These are phyloP conservation scores for Penicillium mononematosum DNA, from an alignment of 495 filamentous ascomycete species.

Conservation along the genomic window DNA sequence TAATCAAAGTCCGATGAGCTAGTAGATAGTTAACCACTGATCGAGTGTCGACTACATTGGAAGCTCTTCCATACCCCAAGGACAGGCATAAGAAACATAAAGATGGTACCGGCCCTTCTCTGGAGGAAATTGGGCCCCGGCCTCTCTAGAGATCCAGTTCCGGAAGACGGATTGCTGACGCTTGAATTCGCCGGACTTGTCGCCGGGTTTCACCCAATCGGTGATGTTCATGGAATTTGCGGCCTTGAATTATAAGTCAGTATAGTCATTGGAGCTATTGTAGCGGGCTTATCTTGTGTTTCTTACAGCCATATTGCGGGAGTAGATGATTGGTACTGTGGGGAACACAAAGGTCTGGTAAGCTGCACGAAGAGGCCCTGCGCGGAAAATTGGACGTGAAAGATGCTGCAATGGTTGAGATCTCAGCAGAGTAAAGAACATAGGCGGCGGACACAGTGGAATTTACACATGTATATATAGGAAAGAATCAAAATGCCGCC, in stretches of 20 bases:
- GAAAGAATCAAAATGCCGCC: not conserved
- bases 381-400: constrained; percentile 18
- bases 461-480: constrained; percentile 12
- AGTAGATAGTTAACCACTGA: constrained; percentile 3
- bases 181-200: constrained; percentile 88
- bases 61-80: constrained; percentile 54
- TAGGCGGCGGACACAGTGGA: constrained; percentile 18
- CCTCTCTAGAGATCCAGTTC: constrained; percentile 64
- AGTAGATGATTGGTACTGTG: constrained; percentile 17
- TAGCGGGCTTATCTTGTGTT: not conserved
- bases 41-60: not conserved
- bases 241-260: constrained; percentile 23
- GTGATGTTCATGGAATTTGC: constrained; percentile 58
- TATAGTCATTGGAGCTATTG: not conserved
- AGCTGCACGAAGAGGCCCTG: constrained; percentile 17
- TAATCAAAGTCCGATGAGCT: constrained; percentile 68
- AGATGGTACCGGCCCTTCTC: constrained; percentile 70
- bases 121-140: constrained; percentile 61
- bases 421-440: constrained; percentile 33
- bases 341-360: constrained; percentile 23
- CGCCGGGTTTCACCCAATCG: constrained; percentile 73
- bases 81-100: constrained; percentile 72
- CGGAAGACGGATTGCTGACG: constrained; percentile 70
- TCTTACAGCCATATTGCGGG: constrained; percentile 45
- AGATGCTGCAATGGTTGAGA: constrained; percentile 24